A percentile compares a stretch with the other conserved stretches of the same genome.
Conservation (phyloP, 192 early-diverging fungal genomes). For the Linnemannia zychae region DNA sequence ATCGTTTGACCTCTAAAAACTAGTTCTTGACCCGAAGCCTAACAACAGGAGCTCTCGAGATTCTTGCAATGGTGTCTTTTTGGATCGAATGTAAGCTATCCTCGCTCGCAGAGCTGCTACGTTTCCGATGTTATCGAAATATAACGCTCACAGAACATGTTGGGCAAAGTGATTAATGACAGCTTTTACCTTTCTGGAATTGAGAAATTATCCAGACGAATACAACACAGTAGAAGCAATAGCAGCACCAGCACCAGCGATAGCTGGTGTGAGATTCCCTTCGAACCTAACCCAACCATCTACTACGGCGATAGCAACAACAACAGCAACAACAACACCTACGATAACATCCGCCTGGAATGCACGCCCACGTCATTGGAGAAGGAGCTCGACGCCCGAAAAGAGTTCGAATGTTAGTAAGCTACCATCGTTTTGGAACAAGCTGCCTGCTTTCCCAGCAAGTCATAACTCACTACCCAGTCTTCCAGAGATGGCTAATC, state of each 20-base stretch:
- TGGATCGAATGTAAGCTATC: constrained; percentile 37
- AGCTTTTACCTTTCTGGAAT: background rate
- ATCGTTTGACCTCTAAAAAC: background rate
- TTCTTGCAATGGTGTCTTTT: constrained; percentile 28
- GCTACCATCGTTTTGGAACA: constrained; percentile 41
- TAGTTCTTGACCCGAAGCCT: constrained; percentile 26
- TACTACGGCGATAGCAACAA: background rate
- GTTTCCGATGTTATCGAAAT: background rate
- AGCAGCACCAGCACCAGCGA: background rate
- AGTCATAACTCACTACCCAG: constrained; percentile 16
- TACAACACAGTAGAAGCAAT: background rate
- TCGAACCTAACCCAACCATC: background rate
- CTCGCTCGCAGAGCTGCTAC: background rate
- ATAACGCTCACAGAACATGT: background rate
- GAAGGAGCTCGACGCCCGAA: constrained; percentile 32
- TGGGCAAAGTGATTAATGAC: too few relatives aligned
- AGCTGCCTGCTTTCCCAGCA: constrained; percentile 15
- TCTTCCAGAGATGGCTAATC: background rate
- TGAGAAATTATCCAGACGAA: background rate
- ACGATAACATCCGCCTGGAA: constrained; percentile 15
- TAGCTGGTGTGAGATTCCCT: constrained; percentile 4
- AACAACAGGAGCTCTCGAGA: constrained; percentile 12
- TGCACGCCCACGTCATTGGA: constrained; percentile 44
- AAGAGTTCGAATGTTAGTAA: constrained; percentile 20
- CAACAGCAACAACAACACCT: background rate